phyloP scores from a whole-genome alignment of 495 filamentous ascomycete genomes.

The Daldinia concentrica region DNA sequence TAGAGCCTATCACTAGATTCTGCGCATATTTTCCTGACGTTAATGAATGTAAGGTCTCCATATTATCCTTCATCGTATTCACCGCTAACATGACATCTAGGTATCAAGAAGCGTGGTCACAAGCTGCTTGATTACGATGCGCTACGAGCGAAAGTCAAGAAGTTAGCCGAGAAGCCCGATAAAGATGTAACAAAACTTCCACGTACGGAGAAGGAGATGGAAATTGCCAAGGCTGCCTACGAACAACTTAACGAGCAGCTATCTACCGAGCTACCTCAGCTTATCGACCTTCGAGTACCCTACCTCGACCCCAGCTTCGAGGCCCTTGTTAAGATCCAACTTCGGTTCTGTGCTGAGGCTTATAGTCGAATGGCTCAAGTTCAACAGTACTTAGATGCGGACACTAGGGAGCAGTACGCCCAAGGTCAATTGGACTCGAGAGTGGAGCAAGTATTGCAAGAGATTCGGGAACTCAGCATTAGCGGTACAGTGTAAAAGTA shows the following conservation, averaged over 20 bases:
- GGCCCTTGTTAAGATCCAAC: constrained; percentile 96
- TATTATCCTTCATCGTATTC: neutral
- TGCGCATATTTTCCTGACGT: constrained; percentile 99
- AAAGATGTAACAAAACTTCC: constrained; percentile 97
- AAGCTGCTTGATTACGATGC: constrained; percentile 98
- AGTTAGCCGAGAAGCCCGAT: constrained; percentile 96
- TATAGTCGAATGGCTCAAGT: constrained; percentile 98
- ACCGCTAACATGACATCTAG: constrained; percentile 50
- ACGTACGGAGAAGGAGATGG: constrained; percentile 90
- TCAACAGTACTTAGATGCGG: constrained; percentile 97
- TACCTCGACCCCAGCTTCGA: constrained; percentile 98
- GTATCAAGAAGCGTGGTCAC: constrained; percentile 97
- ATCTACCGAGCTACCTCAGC: constrained; percentile 90
- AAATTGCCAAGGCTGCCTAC: constrained; percentile 91
- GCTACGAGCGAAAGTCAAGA: constrained; percentile 94
- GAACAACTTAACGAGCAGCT: constrained; percentile 96
- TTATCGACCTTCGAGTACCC: constrained; percentile 95
- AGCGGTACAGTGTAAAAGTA: constrained; percentile 62
- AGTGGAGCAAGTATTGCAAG: constrained; percentile 95
- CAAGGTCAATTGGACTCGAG: constrained; percentile 88
- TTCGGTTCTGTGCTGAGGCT: constrained; percentile 96
- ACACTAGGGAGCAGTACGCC: constrained; percentile 95
- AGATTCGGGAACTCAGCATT: constrained; percentile 97
- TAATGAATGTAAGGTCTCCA: constrained; percentile 80
- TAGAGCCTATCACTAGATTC: constrained; percentile 94